phyloP scores from a whole-genome alignment of 169 alveolate species.

The Plasmodium inui region DNA sequence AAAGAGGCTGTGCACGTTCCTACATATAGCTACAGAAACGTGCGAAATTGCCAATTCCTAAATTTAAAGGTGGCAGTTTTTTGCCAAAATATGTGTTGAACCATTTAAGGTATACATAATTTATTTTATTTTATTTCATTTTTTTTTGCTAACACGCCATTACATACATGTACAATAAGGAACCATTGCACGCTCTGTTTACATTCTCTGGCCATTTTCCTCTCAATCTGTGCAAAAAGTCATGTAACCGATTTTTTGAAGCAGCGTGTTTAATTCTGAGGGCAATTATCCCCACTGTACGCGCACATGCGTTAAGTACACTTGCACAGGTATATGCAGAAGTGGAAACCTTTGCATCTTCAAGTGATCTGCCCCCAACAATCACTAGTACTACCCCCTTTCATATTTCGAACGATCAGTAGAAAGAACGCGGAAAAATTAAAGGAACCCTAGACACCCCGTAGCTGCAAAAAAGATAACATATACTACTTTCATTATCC shows the following conservation, averaged over 20 bases:
- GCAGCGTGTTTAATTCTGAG: not conserved
- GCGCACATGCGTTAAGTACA: not conserved
- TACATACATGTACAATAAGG: not conserved
- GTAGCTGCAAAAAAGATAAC: not conserved
- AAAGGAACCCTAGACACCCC: not conserved
- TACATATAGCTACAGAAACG: not conserved
- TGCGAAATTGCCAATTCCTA: not conserved
- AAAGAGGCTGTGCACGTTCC: not conserved
- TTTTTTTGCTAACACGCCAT: not conserved
- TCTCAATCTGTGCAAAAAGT: not conserved
- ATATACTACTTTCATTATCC: not conserved
- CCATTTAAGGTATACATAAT: not conserved
- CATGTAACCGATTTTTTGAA: not conserved
- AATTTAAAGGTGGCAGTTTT: not conserved
- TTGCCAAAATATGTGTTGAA: not conserved
- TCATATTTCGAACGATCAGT: not conserved
- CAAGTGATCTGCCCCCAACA: not conserved
- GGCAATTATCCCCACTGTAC: not conserved
- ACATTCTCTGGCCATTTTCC: not conserved
- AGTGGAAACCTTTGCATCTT: not conserved
- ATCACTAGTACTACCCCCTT: not conserved
- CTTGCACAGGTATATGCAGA: not conserved
- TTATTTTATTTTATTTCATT: not conserved
- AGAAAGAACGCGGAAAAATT: slow-evolving; percentile 16
- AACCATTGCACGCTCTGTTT: not conserved